phyloP scores from a whole-genome alignment of 2,329 filamentous ascomycete species.

The Ophiocordyceps camponoti-floridani region DNA sequence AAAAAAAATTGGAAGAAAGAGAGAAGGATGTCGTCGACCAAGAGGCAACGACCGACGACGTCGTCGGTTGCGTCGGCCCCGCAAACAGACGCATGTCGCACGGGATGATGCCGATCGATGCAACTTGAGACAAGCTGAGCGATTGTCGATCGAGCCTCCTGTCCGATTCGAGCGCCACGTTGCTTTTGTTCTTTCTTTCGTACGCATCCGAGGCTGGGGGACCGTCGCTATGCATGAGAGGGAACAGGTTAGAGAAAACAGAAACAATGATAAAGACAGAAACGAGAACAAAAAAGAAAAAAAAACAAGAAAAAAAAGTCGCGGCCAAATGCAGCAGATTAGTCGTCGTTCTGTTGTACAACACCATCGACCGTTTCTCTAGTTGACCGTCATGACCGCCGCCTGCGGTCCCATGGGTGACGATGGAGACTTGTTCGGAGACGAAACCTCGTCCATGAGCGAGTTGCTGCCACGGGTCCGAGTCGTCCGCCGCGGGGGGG shows the following conservation, averaged over 20 bases:
- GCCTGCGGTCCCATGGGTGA: constrained; percentile 32
- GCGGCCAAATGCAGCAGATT: constrained; percentile 7
- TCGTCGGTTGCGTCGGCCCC: too few relatives aligned
- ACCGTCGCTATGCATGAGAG: constrained; percentile 18
- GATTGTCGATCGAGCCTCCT: neutral
- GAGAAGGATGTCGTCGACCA: neutral
- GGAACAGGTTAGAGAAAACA: neutral
- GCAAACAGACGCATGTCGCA: neutral
- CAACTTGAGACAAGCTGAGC: neutral
- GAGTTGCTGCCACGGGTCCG: constrained; percentile 37
- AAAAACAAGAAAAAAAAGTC: too few relatives aligned
- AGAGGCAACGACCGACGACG: too few relatives aligned
- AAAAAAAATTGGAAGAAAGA: neutral
- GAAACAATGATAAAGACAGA: neutral
- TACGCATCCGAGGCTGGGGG: constrained; percentile 6
- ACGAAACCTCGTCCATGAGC: constrained; percentile 23
- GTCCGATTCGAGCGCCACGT: neutral
- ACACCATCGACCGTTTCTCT: constrained; percentile 5
- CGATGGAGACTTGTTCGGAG: constrained; percentile 34
- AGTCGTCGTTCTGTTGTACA: constrained; percentile 10
- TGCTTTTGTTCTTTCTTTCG: neutral
- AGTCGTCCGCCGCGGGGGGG: constrained; percentile 29
- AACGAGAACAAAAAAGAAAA: constrained; percentile 5
- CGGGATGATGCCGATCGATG: neutral
- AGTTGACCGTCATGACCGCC: constrained; percentile 48